Conservation (phyloP, 805 yeast genomes). For the Kuraishia molischiana region DNA sequence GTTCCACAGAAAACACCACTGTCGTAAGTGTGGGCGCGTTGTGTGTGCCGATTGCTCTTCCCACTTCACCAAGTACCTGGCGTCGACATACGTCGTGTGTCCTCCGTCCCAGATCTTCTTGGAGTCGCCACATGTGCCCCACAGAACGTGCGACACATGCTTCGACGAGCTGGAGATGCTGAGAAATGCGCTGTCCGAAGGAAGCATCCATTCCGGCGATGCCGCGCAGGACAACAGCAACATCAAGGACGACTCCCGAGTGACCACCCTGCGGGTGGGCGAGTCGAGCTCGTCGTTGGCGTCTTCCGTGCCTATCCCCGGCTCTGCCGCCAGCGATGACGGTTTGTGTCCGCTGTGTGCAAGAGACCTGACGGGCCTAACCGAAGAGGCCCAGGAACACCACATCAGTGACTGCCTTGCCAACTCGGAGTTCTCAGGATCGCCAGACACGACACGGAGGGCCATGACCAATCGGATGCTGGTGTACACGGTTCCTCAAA, state of each 20-base stretch:
- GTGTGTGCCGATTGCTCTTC: conserved; percentile 65
- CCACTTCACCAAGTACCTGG: conserved; percentile 40
- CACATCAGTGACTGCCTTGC: conserved; percentile 68
- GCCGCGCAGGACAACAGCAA: not conserved
- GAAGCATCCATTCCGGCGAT: conserved; percentile 6
- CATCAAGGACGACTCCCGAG: not conserved
- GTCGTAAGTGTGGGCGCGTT: conserved; percentile 72
- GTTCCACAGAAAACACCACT: conserved; percentile 72
- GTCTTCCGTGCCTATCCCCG: conserved; percentile 2
- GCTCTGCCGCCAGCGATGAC: conserved; percentile 18
- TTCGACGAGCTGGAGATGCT: conserved; percentile 49
- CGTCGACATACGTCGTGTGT: conserved; percentile 47
- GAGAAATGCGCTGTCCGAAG: conserved; percentile 26
- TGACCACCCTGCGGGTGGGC: not conserved
- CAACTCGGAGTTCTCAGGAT: conserved; percentile 52
- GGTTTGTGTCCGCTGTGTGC: conserved; percentile 36
- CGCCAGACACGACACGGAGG: conserved; percentile 33
- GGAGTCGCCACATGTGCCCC: conserved; percentile 45
- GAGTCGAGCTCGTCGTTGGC: too few relatives aligned
- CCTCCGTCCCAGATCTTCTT: conserved; percentile 38
- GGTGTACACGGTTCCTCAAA: conserved; percentile 51
- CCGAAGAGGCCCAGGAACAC: conserved; percentile 34
- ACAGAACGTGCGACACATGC: conserved; percentile 72
- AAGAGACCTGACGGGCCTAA: conserved; percentile 9
- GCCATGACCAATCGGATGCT: conserved; percentile 73